Evolutionary conservation across 192 early-diverging fungal species (phyloP).

Genomic region (Mortierella alpina): DNA sequence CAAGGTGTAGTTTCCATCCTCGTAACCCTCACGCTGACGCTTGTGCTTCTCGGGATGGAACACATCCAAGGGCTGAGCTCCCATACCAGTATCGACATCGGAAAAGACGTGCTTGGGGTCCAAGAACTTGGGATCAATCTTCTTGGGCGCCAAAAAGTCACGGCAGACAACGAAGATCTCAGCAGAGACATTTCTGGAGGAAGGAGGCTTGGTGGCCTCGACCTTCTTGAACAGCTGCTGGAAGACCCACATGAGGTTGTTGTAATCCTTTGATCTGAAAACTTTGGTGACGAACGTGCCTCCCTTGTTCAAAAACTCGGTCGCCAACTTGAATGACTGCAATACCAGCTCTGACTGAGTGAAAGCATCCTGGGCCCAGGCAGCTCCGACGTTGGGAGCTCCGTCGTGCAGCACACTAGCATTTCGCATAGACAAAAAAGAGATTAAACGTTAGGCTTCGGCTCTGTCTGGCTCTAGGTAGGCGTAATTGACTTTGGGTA

Average conservation of each 20-base stretch:
- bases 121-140: constrained; percentile 93
- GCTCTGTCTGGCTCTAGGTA: not conserved
- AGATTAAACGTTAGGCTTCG: not conserved
- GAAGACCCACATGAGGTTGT: constrained; percentile 98
- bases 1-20: constrained; percentile 93
- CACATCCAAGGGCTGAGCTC: constrained; percentile 71
- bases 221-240: constrained; percentile 96
- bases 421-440: constrained; percentile 1
- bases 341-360: constrained; percentile 94
- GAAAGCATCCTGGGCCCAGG: constrained; percentile 98
- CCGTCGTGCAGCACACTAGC: constrained; percentile 94
- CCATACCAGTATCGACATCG: constrained; percentile 79
- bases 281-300: constrained; percentile 98
- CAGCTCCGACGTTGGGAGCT: constrained; percentile 97
- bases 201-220: constrained; percentile 98
- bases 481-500: not conserved
- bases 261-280: constrained; percentile 99
- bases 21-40: constrained; percentile 96
- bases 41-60: constrained; percentile 94
- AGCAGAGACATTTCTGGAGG: constrained; percentile 97
- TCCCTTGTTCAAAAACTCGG: constrained; percentile 90
- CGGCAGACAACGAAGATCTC: constrained; percentile 99
- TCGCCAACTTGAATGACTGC: constrained; percentile 92
- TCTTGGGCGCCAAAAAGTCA: constrained; percentile 92
- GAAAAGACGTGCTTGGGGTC: constrained; percentile 96